These are phyloP conservation scores for Phytophthora colocasiae DNA, from an alignment of 352 stramenopile species.

Conservation along the genomic window DNA sequence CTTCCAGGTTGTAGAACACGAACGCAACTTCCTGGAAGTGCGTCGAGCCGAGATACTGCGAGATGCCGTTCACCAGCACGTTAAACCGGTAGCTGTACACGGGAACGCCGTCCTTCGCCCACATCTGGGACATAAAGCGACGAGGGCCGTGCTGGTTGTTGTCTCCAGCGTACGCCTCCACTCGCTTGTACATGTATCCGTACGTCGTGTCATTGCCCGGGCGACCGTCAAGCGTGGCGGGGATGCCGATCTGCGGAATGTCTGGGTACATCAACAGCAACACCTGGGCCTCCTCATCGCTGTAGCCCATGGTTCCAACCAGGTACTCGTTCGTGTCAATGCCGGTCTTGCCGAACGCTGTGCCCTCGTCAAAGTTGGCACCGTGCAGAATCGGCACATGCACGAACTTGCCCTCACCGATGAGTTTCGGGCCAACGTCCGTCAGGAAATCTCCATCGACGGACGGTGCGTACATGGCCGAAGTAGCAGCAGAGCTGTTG, in stretches of 20 bases:
- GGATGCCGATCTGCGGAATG: conserved; percentile 21
- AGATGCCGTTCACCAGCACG: conserved; percentile 18
- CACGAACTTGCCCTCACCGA: conserved; percentile 35
- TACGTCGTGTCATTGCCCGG: conserved; percentile 14
- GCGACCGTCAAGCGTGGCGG: conserved; percentile 22
- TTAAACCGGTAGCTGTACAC: conserved; percentile 43
- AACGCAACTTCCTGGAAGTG: conserved; percentile 42
- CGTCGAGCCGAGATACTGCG: conserved; percentile 20
- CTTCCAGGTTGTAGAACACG: conserved; percentile 36
- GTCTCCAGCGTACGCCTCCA: conserved; percentile 26
- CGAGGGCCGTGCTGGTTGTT: conserved; percentile 22
- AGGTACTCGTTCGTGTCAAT: conserved; percentile 25
- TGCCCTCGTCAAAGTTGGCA: conserved; percentile 37
- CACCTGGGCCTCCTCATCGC: conserved; percentile 5
- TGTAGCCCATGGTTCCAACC: conserved; percentile 18
- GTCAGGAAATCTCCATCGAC: conserved; percentile 41
- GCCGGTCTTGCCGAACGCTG: conserved; percentile 19
- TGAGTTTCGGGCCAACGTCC: conserved; percentile 12
- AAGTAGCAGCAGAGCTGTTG: conserved; percentile 29
- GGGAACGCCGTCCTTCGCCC: conserved; percentile 24
- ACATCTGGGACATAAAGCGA: conserved; percentile 30
- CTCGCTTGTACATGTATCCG: conserved; percentile 28
- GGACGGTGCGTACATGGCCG: conserved; percentile 19
- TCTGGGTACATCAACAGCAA: conserved; percentile 31
- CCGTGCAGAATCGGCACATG: conserved; percentile 42